Percentiles rank a stretch among this genome's conserved stretches.
These are phyloP conservation scores for Sporothrix protearum DNA, from an alignment of 2,329 filamentous ascomycete species.

Conservation along the genomic window DNA sequence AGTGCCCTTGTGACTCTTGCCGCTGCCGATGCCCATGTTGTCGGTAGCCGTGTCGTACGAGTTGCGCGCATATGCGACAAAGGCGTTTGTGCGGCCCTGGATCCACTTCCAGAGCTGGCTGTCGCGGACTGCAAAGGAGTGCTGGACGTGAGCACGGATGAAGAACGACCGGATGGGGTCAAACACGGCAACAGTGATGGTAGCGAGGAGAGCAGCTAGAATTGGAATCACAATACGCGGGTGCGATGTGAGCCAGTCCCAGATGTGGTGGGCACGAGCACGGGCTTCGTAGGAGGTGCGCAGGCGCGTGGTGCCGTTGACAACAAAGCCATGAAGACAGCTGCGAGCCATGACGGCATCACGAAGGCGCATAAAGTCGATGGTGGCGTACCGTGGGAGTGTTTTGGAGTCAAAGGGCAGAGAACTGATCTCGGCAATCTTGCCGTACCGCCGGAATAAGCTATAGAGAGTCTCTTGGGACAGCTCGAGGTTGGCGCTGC, in stretches of 20 bases:
- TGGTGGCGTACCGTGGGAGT: conserved; percentile 70
- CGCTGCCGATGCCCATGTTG: conserved; percentile 55
- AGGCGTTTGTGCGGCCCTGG: conserved; percentile 65
- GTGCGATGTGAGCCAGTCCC: conserved; percentile 83
- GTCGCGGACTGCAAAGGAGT: conserved; percentile 69
- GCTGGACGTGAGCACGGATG: conserved; percentile 81
- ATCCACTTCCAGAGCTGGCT: conserved; percentile 77
- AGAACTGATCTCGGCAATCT: conserved; percentile 77
- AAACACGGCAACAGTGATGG: conserved; percentile 81
- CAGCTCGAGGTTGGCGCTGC: conserved; percentile 67
- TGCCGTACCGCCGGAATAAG: conserved; percentile 85
- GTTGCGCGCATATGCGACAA: conserved; percentile 52
- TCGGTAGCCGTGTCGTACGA: conserved; percentile 56
- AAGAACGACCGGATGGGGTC: conserved; percentile 94
- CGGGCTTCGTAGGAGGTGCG: conserved; percentile 80
- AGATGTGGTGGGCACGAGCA: conserved; percentile 72
- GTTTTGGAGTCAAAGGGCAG: conserved; percentile 86
- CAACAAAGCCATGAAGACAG: conserved; percentile 80
- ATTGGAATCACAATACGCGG: conserved; percentile 83
- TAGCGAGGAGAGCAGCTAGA: conserved; percentile 74
- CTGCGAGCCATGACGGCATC: conserved; percentile 86
- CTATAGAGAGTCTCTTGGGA: conserved; percentile 84
- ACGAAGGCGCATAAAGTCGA: conserved; percentile 71
- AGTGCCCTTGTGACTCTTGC: conserved; percentile 25
- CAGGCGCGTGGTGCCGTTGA: conserved; percentile 60